Percentiles rank a stretch among this genome's conserved stretches.
Conservation (phyloP, 352 stramenopile genomes). For the Phytophthora tentaculata region DNA sequence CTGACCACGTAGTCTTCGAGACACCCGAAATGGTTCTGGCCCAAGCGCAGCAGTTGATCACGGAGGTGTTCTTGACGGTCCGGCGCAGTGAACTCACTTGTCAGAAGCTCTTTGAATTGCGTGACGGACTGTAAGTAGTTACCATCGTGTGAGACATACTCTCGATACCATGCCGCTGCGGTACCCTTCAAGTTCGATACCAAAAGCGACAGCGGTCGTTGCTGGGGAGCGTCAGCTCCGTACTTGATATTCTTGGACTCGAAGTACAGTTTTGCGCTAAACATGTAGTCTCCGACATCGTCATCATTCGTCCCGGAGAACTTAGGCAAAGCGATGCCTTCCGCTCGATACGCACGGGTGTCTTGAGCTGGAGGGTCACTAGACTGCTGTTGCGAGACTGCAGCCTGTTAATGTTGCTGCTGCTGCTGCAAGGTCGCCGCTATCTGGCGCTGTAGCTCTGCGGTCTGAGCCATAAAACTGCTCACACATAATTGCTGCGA, state of each 20-base stretch:
- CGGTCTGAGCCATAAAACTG: slow-evolving; percentile 18
- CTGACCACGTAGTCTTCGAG: slow-evolving; percentile 9
- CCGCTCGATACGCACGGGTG: slow-evolving; percentile 6
- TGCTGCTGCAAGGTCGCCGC: slow-evolving; percentile 3
- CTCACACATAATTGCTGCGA: slow-evolving; percentile 16
- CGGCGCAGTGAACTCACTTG: slow-evolving; percentile 13
- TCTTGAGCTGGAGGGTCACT: background rate
- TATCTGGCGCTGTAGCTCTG: slow-evolving; percentile 9
- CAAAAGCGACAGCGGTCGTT: slow-evolving; percentile 3
- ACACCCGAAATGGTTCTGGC: slow-evolving; percentile 1
- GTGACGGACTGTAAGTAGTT: slow-evolving; percentile 6
- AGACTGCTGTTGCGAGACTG: background rate
- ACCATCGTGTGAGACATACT: background rate
- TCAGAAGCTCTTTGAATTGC: slow-evolving; percentile 20
- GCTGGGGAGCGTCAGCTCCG: background rate
- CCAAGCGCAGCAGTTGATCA: slow-evolving; percentile 6
- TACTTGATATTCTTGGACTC: slow-evolving; percentile 26
- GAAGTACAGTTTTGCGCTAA: slow-evolving; percentile 19
- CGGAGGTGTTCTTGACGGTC: slow-evolving; percentile 14
- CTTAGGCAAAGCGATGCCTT: slow-evolving; percentile 18
- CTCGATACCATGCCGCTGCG: slow-evolving; percentile 6
- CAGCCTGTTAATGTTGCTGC: background rate
- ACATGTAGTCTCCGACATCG: slow-evolving; percentile 15
- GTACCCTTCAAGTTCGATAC: slow-evolving; percentile 7
- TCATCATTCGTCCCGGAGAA: slow-evolving; percentile 10